Base-by-base conservation (phyloP, 306 rosid genomes). In the Cucurbita argyrosperma region DNA sequence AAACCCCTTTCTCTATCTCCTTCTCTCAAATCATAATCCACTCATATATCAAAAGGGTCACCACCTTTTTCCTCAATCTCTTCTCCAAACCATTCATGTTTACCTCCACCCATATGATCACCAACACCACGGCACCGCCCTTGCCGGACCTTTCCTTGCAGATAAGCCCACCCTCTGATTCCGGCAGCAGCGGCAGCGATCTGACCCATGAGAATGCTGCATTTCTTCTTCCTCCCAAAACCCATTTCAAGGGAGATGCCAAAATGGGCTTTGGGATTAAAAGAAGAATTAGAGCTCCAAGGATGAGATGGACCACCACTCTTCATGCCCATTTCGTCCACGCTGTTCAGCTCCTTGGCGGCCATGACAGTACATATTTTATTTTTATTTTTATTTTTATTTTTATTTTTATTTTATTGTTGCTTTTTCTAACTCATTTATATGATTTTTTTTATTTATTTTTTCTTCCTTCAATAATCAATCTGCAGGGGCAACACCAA, bases 281-380 rank as follows among this genome's bases (percentile, higher is more conserved):
- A 80, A 84, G 90, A 85, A 90, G 84, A 80, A 60, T 78, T 37
- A 83, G 98, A 84, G 98, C 92, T 84, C 98, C 98, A 5, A 85
- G 98, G 80, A 92, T 92, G 98, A 75, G 96, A 83, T 92, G 98
- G 98, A 92, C 96, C 10, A 80, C 92, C 0, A 92, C 96, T 46
- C 98, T 92, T 73, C 98, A 92, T 78, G 95, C 98, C 46, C 98
- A 88, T 84, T 92, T 92, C 53, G 90, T 92, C 62, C 96, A 90
- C 38, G 90, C 92, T 4, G 98, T 92, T 49, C 96, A 92, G 82
- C 98, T 90, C 65, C 98, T 92, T 66, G 98, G 98, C 43, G 98
- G 98, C 64, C 92, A 90, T 87, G 90, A 90, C 81, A 90, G 98
- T 92, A 88, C 35, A 30, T 30, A 30, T 30, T 30, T 30, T 2